A percentile compares a stretch with the other conserved stretches of the same genome.
Evolutionary conservation across 108 stramenopile genomes (phyloP).

Genomic region (Skeletonema menzelii): DNA sequence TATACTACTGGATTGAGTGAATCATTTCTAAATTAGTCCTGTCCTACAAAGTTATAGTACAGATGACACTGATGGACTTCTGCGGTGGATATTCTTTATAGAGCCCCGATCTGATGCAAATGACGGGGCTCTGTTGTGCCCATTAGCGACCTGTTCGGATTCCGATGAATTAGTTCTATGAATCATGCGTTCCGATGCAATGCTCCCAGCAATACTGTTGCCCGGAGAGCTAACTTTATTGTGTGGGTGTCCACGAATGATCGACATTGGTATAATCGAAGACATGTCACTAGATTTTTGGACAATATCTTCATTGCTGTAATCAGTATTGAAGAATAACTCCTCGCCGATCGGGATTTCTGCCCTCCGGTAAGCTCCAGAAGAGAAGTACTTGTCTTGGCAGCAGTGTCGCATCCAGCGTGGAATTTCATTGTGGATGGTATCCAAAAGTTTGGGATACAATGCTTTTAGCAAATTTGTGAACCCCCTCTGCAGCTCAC

Average conservation of each 20-base stretch:
- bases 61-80: not conserved
- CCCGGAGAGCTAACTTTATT: not conserved
- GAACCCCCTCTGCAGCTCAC: conserved; percentile 84
- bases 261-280: not conserved
- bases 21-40: too few species aligned
- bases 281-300: not conserved
- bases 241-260: not conserved
- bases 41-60: too few species aligned
- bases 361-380: conserved; percentile 65
- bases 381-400: conserved; percentile 77
- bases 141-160: not conserved
- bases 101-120: not conserved
- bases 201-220: not conserved
- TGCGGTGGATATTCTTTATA: not conserved
- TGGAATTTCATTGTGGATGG: conserved; percentile 68
- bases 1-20: too few species aligned
- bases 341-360: conserved; percentile 43
- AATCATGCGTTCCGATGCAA: not conserved
- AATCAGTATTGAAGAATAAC: conserved; percentile 1
- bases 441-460: conserved; percentile 60
- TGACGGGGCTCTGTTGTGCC: not conserved
- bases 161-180: not conserved
- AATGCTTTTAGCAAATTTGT: conserved; percentile 65
- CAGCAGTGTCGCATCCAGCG: conserved; percentile 74
- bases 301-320: not conserved